A percentile compares a stretch with the other conserved stretches of the same genome.
phyloP scores from a whole-genome alignment of 2,329 filamentous ascomycete species.

The Colletotrichum godetiae region DNA sequence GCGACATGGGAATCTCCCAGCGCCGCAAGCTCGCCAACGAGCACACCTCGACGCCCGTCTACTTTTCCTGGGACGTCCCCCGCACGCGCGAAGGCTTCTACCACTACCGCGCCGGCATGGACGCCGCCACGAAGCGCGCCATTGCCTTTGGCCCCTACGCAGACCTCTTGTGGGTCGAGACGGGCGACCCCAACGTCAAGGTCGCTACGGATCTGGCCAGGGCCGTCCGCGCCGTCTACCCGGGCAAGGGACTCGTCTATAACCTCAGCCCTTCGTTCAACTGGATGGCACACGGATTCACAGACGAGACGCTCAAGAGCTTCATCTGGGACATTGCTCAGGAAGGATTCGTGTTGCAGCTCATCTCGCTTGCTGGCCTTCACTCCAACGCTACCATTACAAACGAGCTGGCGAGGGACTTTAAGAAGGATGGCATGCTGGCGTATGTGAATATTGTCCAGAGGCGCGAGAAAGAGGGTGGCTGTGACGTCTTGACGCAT shows the following conservation, averaged over 20 bases:
- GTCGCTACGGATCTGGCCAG: constrained; percentile 81
- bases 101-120: constrained; percentile 87
- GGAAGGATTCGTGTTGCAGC: constrained; percentile 81
- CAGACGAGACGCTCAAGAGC: constrained; percentile 81
- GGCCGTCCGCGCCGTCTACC: constrained; percentile 76
- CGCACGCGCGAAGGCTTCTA: constrained; percentile 95
- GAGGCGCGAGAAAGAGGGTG: constrained; percentile 87
- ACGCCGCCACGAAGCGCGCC: constrained; percentile 90
- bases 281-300: constrained; percentile 97
- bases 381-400: constrained; percentile 74
- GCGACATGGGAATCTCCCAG: constrained; percentile 81
- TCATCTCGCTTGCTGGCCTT: constrained; percentile 74
- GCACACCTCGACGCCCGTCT: constrained; percentile 74
- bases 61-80: constrained; percentile 92
- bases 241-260: constrained; percentile 92
- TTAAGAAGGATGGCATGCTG: constrained; percentile 94
- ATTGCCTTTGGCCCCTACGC: constrained; percentile 92
- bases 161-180: constrained; percentile 97
- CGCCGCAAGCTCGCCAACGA: constrained; percentile 78
- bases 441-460: constrained; percentile 97
- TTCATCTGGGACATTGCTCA: constrained; percentile 98
- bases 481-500: constrained; percentile 92
- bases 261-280: constrained; percentile 98
- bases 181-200: constrained; percentile 84
- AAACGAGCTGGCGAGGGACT: constrained; percentile 81